Percentiles rank a stretch among this genome's conserved stretches.
Evolutionary conservation across 257 asterid genomes (phyloP).

Genomic region (Schizonepeta tenuifolia): DNA sequence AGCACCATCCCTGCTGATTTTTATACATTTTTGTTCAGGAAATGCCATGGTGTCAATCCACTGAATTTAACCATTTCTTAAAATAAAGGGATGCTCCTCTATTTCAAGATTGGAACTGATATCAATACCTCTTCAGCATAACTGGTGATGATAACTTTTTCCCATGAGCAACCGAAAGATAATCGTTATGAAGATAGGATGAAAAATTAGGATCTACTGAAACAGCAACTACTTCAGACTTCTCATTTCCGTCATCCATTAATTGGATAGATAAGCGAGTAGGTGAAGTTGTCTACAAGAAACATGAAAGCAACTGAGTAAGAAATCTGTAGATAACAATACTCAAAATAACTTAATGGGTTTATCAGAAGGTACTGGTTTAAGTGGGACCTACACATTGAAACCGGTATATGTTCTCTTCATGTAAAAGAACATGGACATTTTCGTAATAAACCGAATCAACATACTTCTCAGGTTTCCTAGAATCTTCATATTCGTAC

Average conservation of each 20-base stretch:
- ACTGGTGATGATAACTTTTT: constrained; percentile 79
- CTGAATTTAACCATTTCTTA: constrained; percentile 20
- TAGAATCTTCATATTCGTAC: constrained; percentile 56
- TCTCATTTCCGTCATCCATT: constrained; percentile 85
- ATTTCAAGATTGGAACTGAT: constrained; percentile 32
- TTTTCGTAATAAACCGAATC: constrained; percentile 62
- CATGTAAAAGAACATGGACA: constrained; percentile 57
- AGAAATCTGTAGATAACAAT: constrained; percentile 1
- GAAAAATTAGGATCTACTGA: constrained; percentile 88
- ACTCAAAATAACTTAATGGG: neutral
- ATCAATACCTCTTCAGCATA: constrained; percentile 76
- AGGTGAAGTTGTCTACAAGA: constrained; percentile 66
- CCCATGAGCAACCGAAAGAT: constrained; percentile 64
- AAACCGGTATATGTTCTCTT: constrained; percentile 63
- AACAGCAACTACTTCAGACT: constrained; percentile 84
- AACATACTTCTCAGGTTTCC: constrained; percentile 50
- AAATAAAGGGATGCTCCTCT: constrained; percentile 25
- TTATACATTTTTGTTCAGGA: constrained; percentile 31
- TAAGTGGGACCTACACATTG: constrained; percentile 66
- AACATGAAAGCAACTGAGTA: constrained; percentile 40
- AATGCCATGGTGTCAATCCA: constrained; percentile 25
- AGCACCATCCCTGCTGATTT: constrained; percentile 25
- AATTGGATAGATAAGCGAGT: constrained; percentile 76
- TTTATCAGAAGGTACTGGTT: neutral
- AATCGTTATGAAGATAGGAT: constrained; percentile 72